Conservation (phyloP, 768 basidiomycete genomes). For the Tulasnella sp. region DNA sequence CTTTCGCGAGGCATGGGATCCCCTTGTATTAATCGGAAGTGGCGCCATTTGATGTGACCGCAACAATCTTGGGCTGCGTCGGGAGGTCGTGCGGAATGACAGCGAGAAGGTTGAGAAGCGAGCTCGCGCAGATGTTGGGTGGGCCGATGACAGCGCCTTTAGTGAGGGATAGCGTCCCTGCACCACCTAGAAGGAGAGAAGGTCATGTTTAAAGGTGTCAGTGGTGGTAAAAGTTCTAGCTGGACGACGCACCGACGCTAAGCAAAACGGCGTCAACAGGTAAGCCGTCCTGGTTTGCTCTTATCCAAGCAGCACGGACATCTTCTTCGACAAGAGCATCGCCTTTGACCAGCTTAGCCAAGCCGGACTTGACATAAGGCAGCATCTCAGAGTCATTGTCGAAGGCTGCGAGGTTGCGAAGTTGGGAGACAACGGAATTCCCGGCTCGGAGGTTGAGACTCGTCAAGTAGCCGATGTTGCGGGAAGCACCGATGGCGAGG, state of each 20-base stretch:
- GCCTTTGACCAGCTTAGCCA: not conserved
- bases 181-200: conserved; percentile 31
- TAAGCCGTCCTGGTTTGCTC: not conserved
- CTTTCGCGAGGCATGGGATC: conserved; percentile 39
- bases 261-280: conserved; percentile 3
- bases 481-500: conserved; percentile 4
- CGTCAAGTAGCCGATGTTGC: conserved; percentile 4
- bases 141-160: conserved; percentile 42
- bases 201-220: not conserved
- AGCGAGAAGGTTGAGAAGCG: conserved; percentile 40
- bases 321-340: not conserved
- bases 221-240: not conserved
- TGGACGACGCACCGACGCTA: not conserved
- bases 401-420: conserved; percentile 6
- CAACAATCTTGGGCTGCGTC: conserved; percentile 37
- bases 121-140: conserved; percentile 46
- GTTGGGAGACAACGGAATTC: not conserved
- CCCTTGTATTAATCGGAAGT: conserved; percentile 33
- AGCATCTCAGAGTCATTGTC: not conserved
- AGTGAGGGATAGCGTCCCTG: conserved; percentile 31
- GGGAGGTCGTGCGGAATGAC: conserved; percentile 2
- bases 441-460: not conserved
- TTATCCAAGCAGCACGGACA: not conserved
- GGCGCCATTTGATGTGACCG: conserved; percentile 44
- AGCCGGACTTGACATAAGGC: not conserved